Evolutionary conservation across 495 filamentous ascomycete genomes (phyloP), one percentile per base, ranked within the genome.

Genomic region (Daldinia grandis): DNA sequence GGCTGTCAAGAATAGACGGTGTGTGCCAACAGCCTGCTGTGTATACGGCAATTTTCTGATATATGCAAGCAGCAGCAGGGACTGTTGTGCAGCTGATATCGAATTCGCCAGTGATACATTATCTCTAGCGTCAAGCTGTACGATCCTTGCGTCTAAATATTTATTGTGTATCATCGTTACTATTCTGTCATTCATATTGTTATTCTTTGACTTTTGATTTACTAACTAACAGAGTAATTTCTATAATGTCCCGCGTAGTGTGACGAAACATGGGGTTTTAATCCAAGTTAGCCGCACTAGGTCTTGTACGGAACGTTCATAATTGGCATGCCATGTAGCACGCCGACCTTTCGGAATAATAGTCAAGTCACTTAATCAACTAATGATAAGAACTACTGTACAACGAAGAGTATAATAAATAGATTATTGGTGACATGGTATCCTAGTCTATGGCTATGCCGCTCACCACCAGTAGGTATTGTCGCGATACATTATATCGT

Each of bases 321-420:
- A 49, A 21, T 56, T 53, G 21, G 38, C 57, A 40, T 40, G 49
- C n/a, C 8, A 64, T 61, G 56, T 70, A 30, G 50, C 27, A 69
- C 25, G 21, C 4, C 15, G 40, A 35, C 53, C 42, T 58, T 59
- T 38, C 30, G 6, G 54, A 50, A 61, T 61, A n/a, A 37, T 21
- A 30, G 25, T 17, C 37, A 2, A 25, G 37, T 24, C 19, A 21
- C 42, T 7, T 47, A 24, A 24, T 24, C 19, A 24, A 24, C 42
- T 47, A 47, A 47, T 10, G 42, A 24, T 47, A 47, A 47, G 42
- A 47, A 21, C 14, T 21, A 8, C 21, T 47, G 42, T 47, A 10
- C 42, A 21, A 47, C 19, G 4, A 21, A 3, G 4, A 21, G 42
- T 47, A 47, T 24, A 47, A 47, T 47, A 47, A 47, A 47, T 47